Evolutionary conservation across 2,329 filamentous ascomycete species (phyloP).

Genomic region (Botryosphaeria agaves): DNA sequence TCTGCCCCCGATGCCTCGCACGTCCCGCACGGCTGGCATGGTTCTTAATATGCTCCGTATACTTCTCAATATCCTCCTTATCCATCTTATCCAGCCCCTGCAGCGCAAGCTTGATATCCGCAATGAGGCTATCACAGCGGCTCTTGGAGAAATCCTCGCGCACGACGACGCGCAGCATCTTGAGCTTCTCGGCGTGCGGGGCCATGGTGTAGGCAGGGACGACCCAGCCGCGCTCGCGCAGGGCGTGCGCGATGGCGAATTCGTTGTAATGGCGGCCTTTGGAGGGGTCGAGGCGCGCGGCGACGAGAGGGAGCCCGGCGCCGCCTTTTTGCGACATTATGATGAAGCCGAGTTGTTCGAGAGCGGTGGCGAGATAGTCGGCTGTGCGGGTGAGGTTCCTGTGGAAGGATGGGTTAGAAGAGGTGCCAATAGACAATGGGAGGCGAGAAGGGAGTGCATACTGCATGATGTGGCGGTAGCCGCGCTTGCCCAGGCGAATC

Average conservation of each 20-base stretch:
- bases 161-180: slow-evolving; percentile 85
- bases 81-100: slow-evolving; percentile 59
- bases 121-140: slow-evolving; percentile 61
- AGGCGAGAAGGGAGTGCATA: slow-evolving; percentile 3
- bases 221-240: slow-evolving; percentile 79
- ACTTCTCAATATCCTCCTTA: slow-evolving; percentile 47
- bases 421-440: too few species aligned
- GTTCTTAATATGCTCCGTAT: slow-evolving; percentile 32
- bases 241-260: slow-evolving; percentile 52
- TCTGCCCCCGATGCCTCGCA: slow-evolving; percentile 17
- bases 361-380: slow-evolving; percentile 63
- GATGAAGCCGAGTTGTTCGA: slow-evolving; percentile 62
- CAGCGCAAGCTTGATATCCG: slow-evolving; percentile 63
- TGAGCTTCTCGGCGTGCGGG: slow-evolving; percentile 63
- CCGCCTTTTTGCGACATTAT: slow-evolving; percentile 74
- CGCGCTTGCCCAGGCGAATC: slow-evolving; percentile 82
- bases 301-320: slow-evolving; percentile 71
- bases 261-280: slow-evolving; percentile 37
- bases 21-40: slow-evolving; percentile 8
- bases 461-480: slow-evolving; percentile 83
- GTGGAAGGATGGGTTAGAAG: too few species aligned
- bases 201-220: slow-evolving; percentile 97
- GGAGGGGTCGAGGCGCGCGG: slow-evolving; percentile 56
- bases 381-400: slow-evolving; percentile 72
- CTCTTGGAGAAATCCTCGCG: slow-evolving; percentile 78